phyloP scores from a whole-genome alignment of 306 rosid species.

The Pterocarpus macrocarpus region DNA sequence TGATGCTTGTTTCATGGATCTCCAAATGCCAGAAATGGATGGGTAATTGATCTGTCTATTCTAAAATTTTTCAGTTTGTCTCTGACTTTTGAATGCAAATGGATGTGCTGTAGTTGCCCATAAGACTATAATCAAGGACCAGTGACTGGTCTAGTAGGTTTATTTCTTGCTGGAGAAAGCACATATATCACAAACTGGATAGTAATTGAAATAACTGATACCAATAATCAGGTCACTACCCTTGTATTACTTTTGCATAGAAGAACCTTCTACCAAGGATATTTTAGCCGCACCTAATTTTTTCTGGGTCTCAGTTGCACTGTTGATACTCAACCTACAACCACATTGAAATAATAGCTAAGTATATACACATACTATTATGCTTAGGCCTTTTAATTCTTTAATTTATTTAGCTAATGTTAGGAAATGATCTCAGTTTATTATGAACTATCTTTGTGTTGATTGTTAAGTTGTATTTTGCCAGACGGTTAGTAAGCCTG shows the following conservation, averaged over 20 bases:
- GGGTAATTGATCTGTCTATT: conserved; percentile 71
- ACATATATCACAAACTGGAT: not conserved
- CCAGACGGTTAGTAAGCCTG: not conserved
- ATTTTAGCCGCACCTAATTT: not conserved
- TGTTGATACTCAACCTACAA: not conserved
- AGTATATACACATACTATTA: not conserved
- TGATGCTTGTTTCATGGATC: conserved; percentile 98
- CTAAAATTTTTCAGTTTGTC: conserved; percentile 5
- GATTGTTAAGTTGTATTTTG: not conserved
- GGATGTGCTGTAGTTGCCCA: not conserved
- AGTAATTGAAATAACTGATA: not conserved
- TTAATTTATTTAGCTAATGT: not conserved
- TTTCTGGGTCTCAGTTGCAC: not conserved
- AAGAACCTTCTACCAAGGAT: conserved; percentile 1
- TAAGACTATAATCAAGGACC: conserved; percentile 29
- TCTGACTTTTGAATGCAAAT: conserved; percentile 35
- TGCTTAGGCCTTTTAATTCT: not conserved
- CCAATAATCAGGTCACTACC: not conserved
- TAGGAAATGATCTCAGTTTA: no score
- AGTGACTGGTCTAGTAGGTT: conserved; percentile 5
- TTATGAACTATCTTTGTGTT: no score
- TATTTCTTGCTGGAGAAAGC: not conserved
- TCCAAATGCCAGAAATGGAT: conserved; percentile 99
- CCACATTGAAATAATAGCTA: not conserved
- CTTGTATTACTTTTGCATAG: not conserved